Conservation (phyloP, 371 early-diverging fungal species). For the Funneliformis caledonium region DNA sequence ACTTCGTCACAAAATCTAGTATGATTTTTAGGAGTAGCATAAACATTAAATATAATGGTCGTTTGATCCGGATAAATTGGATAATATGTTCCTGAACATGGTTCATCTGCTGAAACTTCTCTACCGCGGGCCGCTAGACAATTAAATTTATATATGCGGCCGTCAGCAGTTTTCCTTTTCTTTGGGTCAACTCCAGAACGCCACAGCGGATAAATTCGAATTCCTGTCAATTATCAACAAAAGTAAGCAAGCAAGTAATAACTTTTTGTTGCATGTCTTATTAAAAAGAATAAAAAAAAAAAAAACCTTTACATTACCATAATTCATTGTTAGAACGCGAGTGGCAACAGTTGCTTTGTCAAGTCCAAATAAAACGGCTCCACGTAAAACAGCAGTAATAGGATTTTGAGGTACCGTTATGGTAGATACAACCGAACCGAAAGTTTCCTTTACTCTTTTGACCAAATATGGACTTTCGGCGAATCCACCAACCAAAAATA, state of each 20-base stretch:
- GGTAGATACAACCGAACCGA: conserved; percentile 24
- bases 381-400: conserved; percentile 25
- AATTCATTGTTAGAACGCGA: conserved; percentile 14
- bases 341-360: background rate
- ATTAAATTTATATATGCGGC: background rate
- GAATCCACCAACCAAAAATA: conserved; percentile 36
- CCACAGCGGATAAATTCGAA: background rate
- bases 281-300: background rate
- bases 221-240: background rate
- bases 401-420: conserved; percentile 30
- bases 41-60: conserved; percentile 20
- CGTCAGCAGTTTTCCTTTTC: background rate
- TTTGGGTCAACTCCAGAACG: background rate
- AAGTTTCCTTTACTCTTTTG: conserved; percentile 41
- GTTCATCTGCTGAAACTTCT: background rate
- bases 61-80: conserved; percentile 25
- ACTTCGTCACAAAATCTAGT: conserved; percentile 29
- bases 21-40: background rate
- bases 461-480: conserved; percentile 46
- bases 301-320: background rate
- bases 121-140: background rate
- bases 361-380: conserved; percentile 26
- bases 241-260: background rate
- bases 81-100: background rate
- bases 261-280: too few relatives aligned